These are phyloP conservation scores for Fraxinus velutina DNA, from an alignment of 305 asterid genomes.

Conservation along the genomic window DNA sequence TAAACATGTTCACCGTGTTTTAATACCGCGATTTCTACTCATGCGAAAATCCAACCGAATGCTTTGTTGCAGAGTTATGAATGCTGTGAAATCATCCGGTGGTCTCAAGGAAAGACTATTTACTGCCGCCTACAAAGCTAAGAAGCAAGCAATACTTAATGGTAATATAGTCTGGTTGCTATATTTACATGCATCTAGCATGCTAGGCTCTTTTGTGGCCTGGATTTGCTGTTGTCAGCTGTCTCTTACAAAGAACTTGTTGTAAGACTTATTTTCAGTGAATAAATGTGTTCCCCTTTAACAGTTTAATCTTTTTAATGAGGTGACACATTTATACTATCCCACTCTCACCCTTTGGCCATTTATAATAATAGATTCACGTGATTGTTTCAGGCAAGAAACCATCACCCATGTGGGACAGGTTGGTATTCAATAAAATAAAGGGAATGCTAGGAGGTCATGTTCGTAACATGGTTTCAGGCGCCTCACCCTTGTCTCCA, in stretches of 20 bases:
- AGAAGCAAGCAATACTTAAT: constrained; percentile 43
- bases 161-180: constrained; percentile 29
- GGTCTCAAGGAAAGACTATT: constrained; percentile 53
- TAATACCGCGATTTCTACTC: background rate
- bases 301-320: background rate
- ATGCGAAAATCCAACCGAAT: constrained; percentile 3
- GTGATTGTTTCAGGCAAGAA: constrained; percentile 43
- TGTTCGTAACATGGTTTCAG: constrained; percentile 63
- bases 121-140: constrained; percentile 52
- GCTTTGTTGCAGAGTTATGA: constrained; percentile 40
- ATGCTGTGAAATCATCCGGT: constrained; percentile 48
- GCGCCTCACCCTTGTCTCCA: constrained; percentile 73
- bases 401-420: constrained; percentile 57
- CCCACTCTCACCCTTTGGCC: background rate
- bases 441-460: constrained; percentile 61
- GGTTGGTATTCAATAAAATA: constrained; percentile 57
- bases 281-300: background rate
- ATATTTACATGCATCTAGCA: background rate
- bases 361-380: background rate
- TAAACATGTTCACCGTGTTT: constrained; percentile 16
- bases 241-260: background rate
- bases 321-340: background rate
- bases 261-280: background rate
- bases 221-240: background rate
- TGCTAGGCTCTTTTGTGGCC: background rate